phyloP scores from a whole-genome alignment of 2,329 filamentous ascomycete species.

The Aureobasidium subglaciale region DNA sequence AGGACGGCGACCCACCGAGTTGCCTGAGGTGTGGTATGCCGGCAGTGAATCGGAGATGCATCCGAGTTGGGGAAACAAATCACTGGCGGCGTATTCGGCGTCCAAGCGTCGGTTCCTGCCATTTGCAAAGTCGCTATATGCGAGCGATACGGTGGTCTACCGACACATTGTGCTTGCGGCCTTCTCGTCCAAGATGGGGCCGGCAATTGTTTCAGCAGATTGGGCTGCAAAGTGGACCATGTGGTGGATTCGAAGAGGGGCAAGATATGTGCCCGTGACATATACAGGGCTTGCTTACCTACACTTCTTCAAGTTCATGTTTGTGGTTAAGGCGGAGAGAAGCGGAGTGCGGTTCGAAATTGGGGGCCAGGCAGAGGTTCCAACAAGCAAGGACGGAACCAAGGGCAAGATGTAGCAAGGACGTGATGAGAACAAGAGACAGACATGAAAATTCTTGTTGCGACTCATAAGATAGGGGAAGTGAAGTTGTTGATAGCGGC shows the following conservation, averaged over 20 bases:
- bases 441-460: too few relatives aligned
- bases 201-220: neutral
- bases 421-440: too few relatives aligned
- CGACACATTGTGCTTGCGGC: neutral
- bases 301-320: neutral
- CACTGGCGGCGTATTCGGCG: neutral
- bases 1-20: neutral
- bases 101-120: neutral
- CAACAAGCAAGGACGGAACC: neutral
- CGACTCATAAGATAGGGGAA: too few relatives aligned
- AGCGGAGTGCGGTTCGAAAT: neutral
- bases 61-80: neutral
- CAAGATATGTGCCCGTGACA: neutral
- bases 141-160: neutral
- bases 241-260: neutral
- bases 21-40: neutral
- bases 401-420: too few relatives aligned
- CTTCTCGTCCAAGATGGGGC: neutral
- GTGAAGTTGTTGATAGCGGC: too few relatives aligned
- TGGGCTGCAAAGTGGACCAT: neutral
- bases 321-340: neutral
- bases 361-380: neutral
- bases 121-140: neutral
- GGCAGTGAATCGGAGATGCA: neutral
- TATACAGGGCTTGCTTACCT: neutral